Evolutionary conservation across 495 filamentous ascomycete species (phyloP), one percentile per base, ranked within the genome.

Genomic region (Corynascus novoguineensis): DNA sequence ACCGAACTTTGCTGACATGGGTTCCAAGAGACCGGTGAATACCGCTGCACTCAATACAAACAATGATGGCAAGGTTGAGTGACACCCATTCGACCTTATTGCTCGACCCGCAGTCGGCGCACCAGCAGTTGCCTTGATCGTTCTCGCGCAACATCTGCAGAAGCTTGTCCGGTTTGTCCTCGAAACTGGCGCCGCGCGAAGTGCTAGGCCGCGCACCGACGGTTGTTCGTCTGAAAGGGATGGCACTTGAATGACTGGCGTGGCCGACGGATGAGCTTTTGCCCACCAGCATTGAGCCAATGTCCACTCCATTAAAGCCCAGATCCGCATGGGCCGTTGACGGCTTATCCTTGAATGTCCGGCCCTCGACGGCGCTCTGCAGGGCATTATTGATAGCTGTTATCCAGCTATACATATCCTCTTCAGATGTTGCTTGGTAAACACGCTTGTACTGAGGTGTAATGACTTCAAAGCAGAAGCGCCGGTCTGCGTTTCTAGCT

Each of bases 391-490:
- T 97, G 72, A 99, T 92, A 29, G 93, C 88, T 19, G 84, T 81
- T 61, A 99, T 97, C 93, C 93, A 99, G 64, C 81, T 92, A 61
- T 84, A 88, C 92, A 97, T 96, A 64, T 99, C 93, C 27, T 97
- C 93, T 69, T 96, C 95, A 0, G 92, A 96, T 19, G 92, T 95
- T 59, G 93, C 95, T 72, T 99, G 93, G 64, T 97, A 99, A 22
- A 97, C 92, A 48, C 93, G 87, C 64, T 93, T 97, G 73, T 84
- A 99, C 25, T 96, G 88, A 27, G 93, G 93, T 1, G 93, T 99
- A 45, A 99, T 97, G 31, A 97, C 88, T 73, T 99, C 93, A 65
- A 97, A 99, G 70, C 92, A 97, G 73, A 99, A 99, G 15, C 95
- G 84, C 40, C 93, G 83, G 62, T 99, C 95, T 5, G 90, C 87